Base-by-base conservation (phyloP, 179 eudicot species). In the Beta lomatogona region DNA sequence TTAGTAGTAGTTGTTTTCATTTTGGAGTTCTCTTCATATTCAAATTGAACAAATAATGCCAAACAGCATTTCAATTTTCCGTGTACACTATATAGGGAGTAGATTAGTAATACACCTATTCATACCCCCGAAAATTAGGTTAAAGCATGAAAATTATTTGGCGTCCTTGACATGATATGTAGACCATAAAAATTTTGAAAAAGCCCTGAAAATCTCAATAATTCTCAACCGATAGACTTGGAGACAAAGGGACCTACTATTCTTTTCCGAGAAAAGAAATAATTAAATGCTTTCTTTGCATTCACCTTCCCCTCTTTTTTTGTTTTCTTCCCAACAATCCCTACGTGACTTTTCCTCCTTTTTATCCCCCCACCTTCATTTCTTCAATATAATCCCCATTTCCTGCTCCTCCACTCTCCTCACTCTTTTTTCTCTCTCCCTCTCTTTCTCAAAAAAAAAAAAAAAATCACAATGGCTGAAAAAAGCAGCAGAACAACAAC, bases 301-400 rank as follows among this genome's bases (percentile, higher is more conserved):
- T 53, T 8, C 44, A 52, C 64, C 63, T 79, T 46, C 57, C 77
- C 77, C 58, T 46, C 55, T 70, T 71, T 79, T 79, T 58, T 76
- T 76, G 48, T 63, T 53, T 61, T 36, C 22, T 74, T 53, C 79
- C 84, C 80, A 81, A 81, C 83, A 76, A 67, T 82, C 71, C 72
- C 71, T 54, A 59, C 84, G 71, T 82, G 84, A 82, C 71, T 78
- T 14, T 14, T n/a, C 12, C 12, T 44, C 58, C 14, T 6, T 63
- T 63, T 19, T 41, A 12, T 66, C 28, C 50, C 50, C 28, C 19
- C 15, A 44, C 41, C 41, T 36, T 36, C 41, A 36, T 36, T 52
- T 11, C 14, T 57, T 55, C 19, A 58, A 28, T 28, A 28, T 28
- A 28, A 28, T 28, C 19, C 81, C 48, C 31, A 8, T 61, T 19